Conservation (phyloP, 257 asterid genomes). For the Cinchona pubescens region DNA sequence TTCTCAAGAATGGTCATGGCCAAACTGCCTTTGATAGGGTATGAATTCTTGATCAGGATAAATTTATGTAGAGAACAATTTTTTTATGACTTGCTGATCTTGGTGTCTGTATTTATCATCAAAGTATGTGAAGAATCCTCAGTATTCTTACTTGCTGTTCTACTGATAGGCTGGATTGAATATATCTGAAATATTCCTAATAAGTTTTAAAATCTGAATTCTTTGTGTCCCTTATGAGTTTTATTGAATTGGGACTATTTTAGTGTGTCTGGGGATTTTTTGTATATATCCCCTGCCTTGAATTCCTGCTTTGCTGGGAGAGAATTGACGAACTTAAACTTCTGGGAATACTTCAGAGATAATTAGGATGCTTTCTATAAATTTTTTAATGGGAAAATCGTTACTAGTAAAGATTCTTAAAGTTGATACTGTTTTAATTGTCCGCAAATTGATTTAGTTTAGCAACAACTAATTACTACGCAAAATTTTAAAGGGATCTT, state of each 20-base stretch:
- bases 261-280: background rate
- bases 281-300: background rate
- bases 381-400: too few relatives aligned
- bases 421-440: too few relatives aligned
- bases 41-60: background rate
- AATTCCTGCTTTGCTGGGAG: background rate
- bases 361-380: too few relatives aligned
- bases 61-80: background rate
- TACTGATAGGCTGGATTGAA: background rate
- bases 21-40: conserved; percentile 61
- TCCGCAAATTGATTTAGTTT: too few relatives aligned
- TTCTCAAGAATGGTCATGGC: conserved; percentile 58
- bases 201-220: background rate
- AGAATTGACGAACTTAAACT: background rate
- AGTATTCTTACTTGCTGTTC: background rate
- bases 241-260: background rate
- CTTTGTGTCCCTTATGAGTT: background rate
- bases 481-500: too few relatives aligned
- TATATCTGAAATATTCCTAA: too few relatives aligned
- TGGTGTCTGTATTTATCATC: too few relatives aligned
- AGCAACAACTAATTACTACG: too few relatives aligned
- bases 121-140: background rate
- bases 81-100: background rate
- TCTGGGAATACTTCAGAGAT: background rate
- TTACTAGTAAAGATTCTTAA: background rate